Conservation (phyloP, 345 rosid species). For the Fremontodendron californicum region DNA sequence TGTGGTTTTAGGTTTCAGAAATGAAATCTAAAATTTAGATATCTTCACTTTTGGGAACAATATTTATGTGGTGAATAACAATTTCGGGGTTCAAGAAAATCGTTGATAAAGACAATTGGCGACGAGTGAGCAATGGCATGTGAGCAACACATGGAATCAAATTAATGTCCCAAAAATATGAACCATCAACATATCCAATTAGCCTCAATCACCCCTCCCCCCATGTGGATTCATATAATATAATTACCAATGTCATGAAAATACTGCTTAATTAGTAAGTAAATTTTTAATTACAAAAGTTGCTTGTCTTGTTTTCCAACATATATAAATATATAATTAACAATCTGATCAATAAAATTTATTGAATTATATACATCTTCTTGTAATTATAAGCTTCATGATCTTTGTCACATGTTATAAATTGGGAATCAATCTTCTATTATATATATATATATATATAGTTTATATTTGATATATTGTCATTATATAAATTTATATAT, state of each 20-base stretch:
- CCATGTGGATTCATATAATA: background rate
- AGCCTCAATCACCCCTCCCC: slow-evolving; percentile 19
- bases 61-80: background rate
- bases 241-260: background rate
- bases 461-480: background rate
- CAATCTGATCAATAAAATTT: too few species aligned
- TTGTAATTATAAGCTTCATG: background rate
- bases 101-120: slow-evolving; percentile 19
- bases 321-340: too few species aligned
- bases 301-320: too few species aligned
- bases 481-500: background rate
- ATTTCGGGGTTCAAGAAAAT: background rate
- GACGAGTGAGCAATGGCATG: slow-evolving; percentile 25
- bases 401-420: background rate
- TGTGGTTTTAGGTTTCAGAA: too few species aligned
- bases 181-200: slow-evolving; percentile 20
- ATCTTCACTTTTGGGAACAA: background rate
- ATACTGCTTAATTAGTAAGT: background rate
- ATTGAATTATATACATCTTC: background rate
- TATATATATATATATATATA: background rate
- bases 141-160: slow-evolving; percentile 31
- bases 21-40: background rate
- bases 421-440: background rate
- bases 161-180: slow-evolving; percentile 6
- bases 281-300: background rate